Evolutionary conservation across 257 asterid species (phyloP).

Genomic region (Mitragyna speciosa): DNA sequence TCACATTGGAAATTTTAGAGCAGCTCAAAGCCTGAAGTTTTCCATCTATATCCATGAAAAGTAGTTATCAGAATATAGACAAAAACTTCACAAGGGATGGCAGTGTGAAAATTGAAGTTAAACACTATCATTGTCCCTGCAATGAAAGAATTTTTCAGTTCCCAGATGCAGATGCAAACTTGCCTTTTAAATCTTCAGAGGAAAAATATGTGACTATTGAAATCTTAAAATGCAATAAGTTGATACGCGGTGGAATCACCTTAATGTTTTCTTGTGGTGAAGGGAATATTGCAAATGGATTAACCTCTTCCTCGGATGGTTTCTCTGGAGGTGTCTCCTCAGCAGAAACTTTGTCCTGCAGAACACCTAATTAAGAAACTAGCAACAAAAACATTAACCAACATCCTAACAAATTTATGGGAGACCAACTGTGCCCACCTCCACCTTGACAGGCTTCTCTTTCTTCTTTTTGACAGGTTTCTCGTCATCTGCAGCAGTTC

Average conservation of each 20-base stretch:
- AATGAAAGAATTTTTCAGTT: background rate
- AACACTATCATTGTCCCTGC: background rate
- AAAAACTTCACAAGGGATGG: background rate
- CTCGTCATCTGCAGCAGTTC: slow-evolving; percentile 83
- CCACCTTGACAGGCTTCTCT: slow-evolving; percentile 76
- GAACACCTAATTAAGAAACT: background rate
- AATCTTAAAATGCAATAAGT: background rate
- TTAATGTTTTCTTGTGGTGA: slow-evolving; percentile 77
- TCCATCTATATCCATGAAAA: background rate
- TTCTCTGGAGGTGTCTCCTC: slow-evolving; percentile 56
- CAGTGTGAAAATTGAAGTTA: background rate
- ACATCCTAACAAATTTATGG: slow-evolving; percentile 3
- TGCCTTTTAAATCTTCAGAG: background rate
- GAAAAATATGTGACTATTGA: background rate
- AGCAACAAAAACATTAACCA: background rate
- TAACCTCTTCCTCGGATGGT: slow-evolving; percentile 79
- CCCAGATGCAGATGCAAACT: background rate
- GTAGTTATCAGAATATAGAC: background rate
- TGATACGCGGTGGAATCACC: slow-evolving; percentile 37
- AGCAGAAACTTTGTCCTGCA: slow-evolving; percentile 55
- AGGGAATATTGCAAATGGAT: slow-evolving; percentile 80
- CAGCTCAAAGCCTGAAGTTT: background rate
- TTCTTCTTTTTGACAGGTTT: slow-evolving; percentile 86
- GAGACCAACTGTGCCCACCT: slow-evolving; percentile 43
- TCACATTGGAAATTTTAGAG: background rate